Percentiles rank a stretch among this genome's conserved stretches.
These are phyloP conservation scores for Amphichorda felina DNA, from an alignment of 2,329 filamentous ascomycete genomes.

Conservation along the genomic window DNA sequence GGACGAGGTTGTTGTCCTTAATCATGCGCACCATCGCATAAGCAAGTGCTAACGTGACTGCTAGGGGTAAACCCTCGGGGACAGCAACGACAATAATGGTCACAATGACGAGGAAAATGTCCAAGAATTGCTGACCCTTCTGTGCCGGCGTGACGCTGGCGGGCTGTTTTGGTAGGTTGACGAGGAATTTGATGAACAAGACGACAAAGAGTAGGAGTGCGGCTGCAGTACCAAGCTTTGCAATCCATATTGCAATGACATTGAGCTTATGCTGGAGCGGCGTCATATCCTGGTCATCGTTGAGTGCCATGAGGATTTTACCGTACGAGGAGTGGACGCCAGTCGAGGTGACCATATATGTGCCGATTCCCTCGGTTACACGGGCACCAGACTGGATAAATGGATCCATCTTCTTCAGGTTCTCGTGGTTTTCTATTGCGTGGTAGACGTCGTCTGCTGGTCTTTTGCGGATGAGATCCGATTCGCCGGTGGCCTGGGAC, in stretches of 20 bases:
- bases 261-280: conserved; percentile 69
- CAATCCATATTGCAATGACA: conserved; percentile 64
- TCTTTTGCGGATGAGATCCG: conserved; percentile 60
- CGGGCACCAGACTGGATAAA: conserved; percentile 78
- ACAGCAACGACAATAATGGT: conserved; percentile 74
- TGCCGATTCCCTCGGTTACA: conserved; percentile 67
- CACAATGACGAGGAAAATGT: conserved; percentile 67
- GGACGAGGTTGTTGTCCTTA: conserved; percentile 65
- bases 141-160: conserved; percentile 45
- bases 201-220: conserved; percentile 74
- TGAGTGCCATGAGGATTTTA: conserved; percentile 62
- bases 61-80: conserved; percentile 64
- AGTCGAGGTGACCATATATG: conserved; percentile 62
- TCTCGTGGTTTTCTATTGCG: conserved; percentile 55
- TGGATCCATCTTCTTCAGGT: conserved; percentile 62
- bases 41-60: conserved; percentile 65
- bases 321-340: conserved; percentile 65
- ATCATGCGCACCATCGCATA: conserved; percentile 71
- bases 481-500: conserved; percentile 69
- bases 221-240: conserved; percentile 64
- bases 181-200: conserved; percentile 76
- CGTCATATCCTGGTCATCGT: conserved; percentile 63
- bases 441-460: conserved; percentile 55
- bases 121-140: conserved; percentile 69
- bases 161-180: conserved; percentile 41